Evolutionary conservation across 2,329 filamentous ascomycete genomes (phyloP), one percentile per base, ranked within the genome.

Genomic region (Aschersonia sp.): DNA sequence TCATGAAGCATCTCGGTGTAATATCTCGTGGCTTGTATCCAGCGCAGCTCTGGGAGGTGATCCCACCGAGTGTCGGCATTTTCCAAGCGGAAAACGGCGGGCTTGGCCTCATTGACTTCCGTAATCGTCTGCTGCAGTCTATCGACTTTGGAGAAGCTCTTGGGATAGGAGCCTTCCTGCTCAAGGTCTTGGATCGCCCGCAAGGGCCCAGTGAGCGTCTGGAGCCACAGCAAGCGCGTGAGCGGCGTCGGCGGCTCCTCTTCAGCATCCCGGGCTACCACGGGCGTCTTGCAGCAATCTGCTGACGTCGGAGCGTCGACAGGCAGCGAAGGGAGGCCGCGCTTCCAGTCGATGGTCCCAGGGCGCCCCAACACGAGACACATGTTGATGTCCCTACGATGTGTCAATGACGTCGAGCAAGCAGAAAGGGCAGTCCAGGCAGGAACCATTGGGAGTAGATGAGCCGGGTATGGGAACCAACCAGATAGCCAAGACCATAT

Each of bases 41-140:
- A 80, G 47, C 64, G 61, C 51, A 46, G 35, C n/a, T 71, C 69
- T 0, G 73, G 69, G n/a, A 70, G 58, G 12, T 65, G 54, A 50
- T 82, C 78, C 61, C 73, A 82, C 2, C 68, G 66, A 7, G 68
- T 76, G 54, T 82, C 77, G 0, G 78, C 73, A 51, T 77, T 74
- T 12, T 73, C 64, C 12, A 73, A 58, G 7, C 77, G 69, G 53
- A 82, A 76, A 5, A 63, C 68, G 0, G 75, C 60, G 0, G 78
- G 78, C 30, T 69, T 74, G 9, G 62, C 61, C 3, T 69, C 64
- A 40, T 72, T 67, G 6, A 78, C 60, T 1, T 70, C 66, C 5
- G 71, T 52, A 40, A 80, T 70, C 41, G 66, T 63, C 48, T 67
- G 61, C 52, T 82, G 77, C 43, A 81, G 65, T 45, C 61, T 62